Conservation (phyloP, 306 rosid species). For the Quercus berberidifolia region DNA sequence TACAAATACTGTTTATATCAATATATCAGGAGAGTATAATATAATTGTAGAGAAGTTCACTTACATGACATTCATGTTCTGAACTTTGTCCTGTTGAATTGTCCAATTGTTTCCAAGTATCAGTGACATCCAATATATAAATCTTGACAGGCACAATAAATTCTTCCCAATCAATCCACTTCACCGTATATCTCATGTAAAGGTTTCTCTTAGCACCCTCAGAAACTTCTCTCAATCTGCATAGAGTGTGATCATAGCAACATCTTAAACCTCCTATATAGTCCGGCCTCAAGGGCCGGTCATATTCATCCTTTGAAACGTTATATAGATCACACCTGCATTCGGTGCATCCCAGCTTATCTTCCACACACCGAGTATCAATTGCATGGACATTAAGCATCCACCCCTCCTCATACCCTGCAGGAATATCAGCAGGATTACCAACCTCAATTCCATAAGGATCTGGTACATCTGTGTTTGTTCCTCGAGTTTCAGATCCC, state of each 20-base stretch:
- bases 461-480: slow-evolving; percentile 45
- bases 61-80: slow-evolving; percentile 49
- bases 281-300: slow-evolving; percentile 28
- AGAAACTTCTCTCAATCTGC: slow-evolving; percentile 49
- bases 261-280: slow-evolving; percentile 62
- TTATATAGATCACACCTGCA: slow-evolving; percentile 71
- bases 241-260: slow-evolving; percentile 53
- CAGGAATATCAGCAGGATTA: slow-evolving; percentile 48
- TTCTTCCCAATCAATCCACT: slow-evolving; percentile 76
- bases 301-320: slow-evolving; percentile 36
- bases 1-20: too few relatives aligned
- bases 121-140: slow-evolving; percentile 67
- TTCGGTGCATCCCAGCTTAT: slow-evolving; percentile 59
- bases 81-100: slow-evolving; percentile 8
- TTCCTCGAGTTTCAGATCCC: slow-evolving; percentile 69
- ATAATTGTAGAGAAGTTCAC: slow-evolving; percentile 7
- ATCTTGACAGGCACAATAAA: slow-evolving; percentile 58
- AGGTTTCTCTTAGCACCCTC: slow-evolving; percentile 46
- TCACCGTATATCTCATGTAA: slow-evolving; percentile 60
- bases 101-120: slow-evolving; percentile 24
- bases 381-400: slow-evolving; percentile 64
- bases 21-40: not conserved
- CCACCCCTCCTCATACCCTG: slow-evolving; percentile 73
- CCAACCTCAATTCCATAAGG: slow-evolving; percentile 74
- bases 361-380: slow-evolving; percentile 61